Evolutionary conservation across 2,329 filamentous ascomycete species (phyloP), one percentile per base, ranked within the genome.

Genomic region (Fusarium succisae): DNA sequence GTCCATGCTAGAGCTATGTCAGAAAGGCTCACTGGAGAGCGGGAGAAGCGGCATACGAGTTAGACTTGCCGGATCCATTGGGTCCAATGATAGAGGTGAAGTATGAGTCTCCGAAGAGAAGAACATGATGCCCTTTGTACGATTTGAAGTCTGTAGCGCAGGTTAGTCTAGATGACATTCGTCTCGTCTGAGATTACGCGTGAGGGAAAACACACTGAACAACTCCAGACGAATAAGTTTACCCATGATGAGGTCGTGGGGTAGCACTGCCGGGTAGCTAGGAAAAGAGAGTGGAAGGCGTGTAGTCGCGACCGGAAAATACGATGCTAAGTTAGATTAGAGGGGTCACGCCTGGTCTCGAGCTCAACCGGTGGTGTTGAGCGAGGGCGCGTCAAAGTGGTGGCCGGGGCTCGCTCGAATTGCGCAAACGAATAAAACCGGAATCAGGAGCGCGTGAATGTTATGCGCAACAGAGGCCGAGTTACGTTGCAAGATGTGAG

Each of bases 31-130:
- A 39, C 30, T 18, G 35, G 24, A 58, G 15, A 53, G 41, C 13
- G 32, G 55, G 55, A 39, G 51, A 39, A 22, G 50, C 74, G 47
- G 87, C 91, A 81, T 84, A 96, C 94, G 95, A 98, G 83, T 99
- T 99, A 26, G 96, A 99, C 84, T 99, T 99, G 75, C 96, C 96
- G 41, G 96, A 98, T 87, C 96, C 96, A 95, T 99, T 99, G 82
- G 96, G 96, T 11, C 97, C 96, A 80, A 99, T 98, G 80, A 99
- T 98, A 47, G 96, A 99, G 56, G 96, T 99, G 84, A 99, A 99
- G 84, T 98, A 98, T 5, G 95, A 97, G 86, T 99, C 96, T 80
- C 96, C 96, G 79, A 99, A 98, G 60, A 98, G 90, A 50, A 99
- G 91, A 69, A 91, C 92, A 86, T 99, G 96, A 79, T 98, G 95